Evolutionary conservation across 441 rosid species (phyloP).

Genomic region (Jatropha multifida): DNA sequence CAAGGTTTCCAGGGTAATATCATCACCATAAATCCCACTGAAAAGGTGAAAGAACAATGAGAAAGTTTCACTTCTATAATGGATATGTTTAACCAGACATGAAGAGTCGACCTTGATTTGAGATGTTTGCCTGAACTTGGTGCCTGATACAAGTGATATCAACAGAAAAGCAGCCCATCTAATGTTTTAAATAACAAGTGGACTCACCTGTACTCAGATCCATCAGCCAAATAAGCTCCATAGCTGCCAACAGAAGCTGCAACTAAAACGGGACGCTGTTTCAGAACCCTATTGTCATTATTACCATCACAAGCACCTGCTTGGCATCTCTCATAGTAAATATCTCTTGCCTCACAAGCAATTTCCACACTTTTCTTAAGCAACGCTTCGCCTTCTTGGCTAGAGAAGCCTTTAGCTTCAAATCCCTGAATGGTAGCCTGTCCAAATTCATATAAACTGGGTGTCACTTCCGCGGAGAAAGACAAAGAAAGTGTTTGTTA

Average conservation of each 20-base stretch:
- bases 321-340: constrained; percentile 48
- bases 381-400: constrained; percentile 60
- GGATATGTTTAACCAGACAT: background rate
- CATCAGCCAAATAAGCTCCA: constrained; percentile 95
- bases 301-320: constrained; percentile 27
- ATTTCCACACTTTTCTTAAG: constrained; percentile 73
- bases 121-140: background rate
- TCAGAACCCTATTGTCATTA: constrained; percentile 42
- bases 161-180: background rate
- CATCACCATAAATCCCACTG: constrained; percentile 78
- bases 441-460: constrained; percentile 18
- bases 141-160: constrained; percentile 3
- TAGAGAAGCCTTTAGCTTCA: constrained; percentile 70
- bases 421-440: constrained; percentile 94
- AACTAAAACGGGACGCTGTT: constrained; percentile 60
- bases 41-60: constrained; percentile 19
- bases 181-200: constrained; percentile 6
- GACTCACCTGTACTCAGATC: constrained; percentile 83
- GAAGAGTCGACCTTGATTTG: constrained; percentile 5
- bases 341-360: constrained; percentile 64
- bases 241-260: constrained; percentile 96
- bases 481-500: background rate
- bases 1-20: constrained; percentile 49
- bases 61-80: background rate
- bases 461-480: constrained; percentile 10